These are phyloP conservation scores for Amanita brunnescens DNA, from an alignment of 768 basidiomycete genomes.

Conservation along the genomic window DNA sequence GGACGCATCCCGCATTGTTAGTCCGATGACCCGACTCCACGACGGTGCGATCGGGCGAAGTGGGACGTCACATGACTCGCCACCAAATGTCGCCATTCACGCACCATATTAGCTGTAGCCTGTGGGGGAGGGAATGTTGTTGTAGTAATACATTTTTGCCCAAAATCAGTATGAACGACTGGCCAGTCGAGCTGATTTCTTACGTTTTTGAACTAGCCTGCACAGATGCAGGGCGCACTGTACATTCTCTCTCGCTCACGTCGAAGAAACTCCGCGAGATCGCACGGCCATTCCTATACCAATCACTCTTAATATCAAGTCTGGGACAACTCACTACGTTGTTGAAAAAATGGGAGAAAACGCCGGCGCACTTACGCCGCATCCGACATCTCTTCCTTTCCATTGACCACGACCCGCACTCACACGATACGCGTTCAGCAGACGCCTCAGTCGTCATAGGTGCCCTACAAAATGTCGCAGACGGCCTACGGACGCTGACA, in stretches of 20 bases:
- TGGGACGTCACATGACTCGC: slow-evolving; percentile 2
- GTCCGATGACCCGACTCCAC: no score
- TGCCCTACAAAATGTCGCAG: slow-evolving; percentile 29
- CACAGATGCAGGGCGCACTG: slow-evolving; percentile 28
- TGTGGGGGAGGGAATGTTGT: no score
- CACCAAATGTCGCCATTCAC: slow-evolving; percentile 21
- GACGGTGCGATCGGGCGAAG: no score
- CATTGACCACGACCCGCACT: slow-evolving; percentile 12
- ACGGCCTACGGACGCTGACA: slow-evolving; percentile 32
- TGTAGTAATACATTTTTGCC: neutral
- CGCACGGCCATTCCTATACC: slow-evolving; percentile 30
- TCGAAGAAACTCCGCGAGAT: slow-evolving; percentile 33
- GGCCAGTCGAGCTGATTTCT: slow-evolving; percentile 36
- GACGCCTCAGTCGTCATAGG: slow-evolving; percentile 16
- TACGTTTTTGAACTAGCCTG: slow-evolving; percentile 36
- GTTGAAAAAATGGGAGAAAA: slow-evolving; percentile 20
- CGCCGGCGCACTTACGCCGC: slow-evolving; percentile 27
- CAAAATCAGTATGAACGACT: slow-evolving; percentile 20
- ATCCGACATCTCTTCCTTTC: slow-evolving; percentile 39
- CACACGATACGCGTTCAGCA: neutral
- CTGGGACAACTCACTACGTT: slow-evolving; percentile 19
- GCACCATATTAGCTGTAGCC: no score
- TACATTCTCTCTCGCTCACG: slow-evolving; percentile 27
- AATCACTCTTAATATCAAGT: slow-evolving; percentile 27
- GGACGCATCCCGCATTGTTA: no score